Percentiles rank a stretch among this genome's conserved stretches.
phyloP scores from a whole-genome alignment of 371 early-diverging fungal species.

The Coemansia sp. region DNA sequence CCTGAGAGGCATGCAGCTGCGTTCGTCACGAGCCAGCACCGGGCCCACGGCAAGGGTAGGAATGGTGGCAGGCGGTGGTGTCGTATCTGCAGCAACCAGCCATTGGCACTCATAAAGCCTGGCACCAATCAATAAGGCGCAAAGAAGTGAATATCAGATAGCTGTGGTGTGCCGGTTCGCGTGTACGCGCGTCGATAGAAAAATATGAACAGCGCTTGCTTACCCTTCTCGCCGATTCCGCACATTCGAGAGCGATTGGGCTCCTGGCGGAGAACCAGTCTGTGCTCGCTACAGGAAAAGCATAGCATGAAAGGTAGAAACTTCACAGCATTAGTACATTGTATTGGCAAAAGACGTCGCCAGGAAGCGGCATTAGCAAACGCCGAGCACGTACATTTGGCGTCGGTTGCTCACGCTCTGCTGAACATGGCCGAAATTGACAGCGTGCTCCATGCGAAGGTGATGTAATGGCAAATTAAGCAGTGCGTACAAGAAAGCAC shows the following conservation, averaged over 20 bases:
- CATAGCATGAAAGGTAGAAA: not conserved
- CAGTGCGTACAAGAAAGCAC: not conserved
- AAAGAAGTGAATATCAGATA: not conserved
- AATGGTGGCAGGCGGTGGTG: not conserved
- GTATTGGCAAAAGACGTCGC: not conserved
- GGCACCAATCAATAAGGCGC: not conserved
- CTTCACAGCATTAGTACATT: not conserved
- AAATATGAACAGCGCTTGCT: constrained; percentile 3
- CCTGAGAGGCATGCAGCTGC: not conserved
- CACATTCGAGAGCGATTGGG: constrained; percentile 95
- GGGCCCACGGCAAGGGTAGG: not conserved
- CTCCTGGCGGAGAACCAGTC: constrained; percentile 80
- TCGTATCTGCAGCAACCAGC: not conserved
- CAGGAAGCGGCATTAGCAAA: not conserved
- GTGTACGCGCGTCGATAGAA: too few relatives aligned
- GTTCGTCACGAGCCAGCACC: constrained; percentile 2
- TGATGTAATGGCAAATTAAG: not conserved
- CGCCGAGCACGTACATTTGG: constrained; percentile 37
- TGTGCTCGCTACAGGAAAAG: constrained; percentile 43
- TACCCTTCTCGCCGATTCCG: constrained; percentile 91
- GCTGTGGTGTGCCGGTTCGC: too few relatives aligned
- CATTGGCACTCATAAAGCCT: not conserved
- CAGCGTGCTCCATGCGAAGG: constrained; percentile 38
- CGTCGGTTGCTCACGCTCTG: constrained; percentile 42
- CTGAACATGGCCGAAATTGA: constrained; percentile 42